Conservation (phyloP, 306 rosid genomes). For the Abrus precatorius region DNA sequence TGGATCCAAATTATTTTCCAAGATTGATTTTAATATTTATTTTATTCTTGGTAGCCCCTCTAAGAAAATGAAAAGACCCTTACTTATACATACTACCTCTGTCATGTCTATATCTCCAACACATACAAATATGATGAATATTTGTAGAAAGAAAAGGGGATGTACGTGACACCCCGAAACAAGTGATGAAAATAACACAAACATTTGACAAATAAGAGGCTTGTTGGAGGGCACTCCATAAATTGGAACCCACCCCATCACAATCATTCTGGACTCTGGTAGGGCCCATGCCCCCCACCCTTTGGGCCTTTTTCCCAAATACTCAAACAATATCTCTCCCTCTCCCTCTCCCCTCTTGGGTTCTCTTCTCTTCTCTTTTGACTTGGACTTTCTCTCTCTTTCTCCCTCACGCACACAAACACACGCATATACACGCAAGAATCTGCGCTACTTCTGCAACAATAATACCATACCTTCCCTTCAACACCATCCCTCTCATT, state of each 20-base stretch:
- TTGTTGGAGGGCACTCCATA: background rate
- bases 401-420: background rate
- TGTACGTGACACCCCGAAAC: background rate
- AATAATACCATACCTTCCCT: slow-evolving; percentile 29
- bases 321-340: slow-evolving; percentile 51
- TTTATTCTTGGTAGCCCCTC: background rate
- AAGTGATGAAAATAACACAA: slow-evolving; percentile 7
- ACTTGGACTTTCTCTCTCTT: slow-evolving; percentile 57
- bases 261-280: slow-evolving; percentile 56
- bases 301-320: slow-evolving; percentile 40
- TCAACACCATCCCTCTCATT: background rate
- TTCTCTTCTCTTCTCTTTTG: slow-evolving; percentile 53
- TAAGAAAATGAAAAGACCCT: slow-evolving; percentile 21
- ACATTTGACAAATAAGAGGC: slow-evolving; percentile 15
- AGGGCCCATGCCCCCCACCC: slow-evolving; percentile 45
- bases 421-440: slow-evolving; percentile 39
- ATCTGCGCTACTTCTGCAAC: slow-evolving; percentile 15
- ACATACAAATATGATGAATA: slow-evolving; percentile 3
- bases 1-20: slow-evolving; percentile 25
- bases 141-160: background rate
- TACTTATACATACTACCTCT: slow-evolving; percentile 23
- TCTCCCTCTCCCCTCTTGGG: slow-evolving; percentile 39
- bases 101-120: slow-evolving; percentile 31
- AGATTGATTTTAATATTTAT: background rate
- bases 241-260: slow-evolving; percentile 33